Conservation (phyloP, 169 alveolate genomes). For the Besnoitia besnoiti region DNA sequence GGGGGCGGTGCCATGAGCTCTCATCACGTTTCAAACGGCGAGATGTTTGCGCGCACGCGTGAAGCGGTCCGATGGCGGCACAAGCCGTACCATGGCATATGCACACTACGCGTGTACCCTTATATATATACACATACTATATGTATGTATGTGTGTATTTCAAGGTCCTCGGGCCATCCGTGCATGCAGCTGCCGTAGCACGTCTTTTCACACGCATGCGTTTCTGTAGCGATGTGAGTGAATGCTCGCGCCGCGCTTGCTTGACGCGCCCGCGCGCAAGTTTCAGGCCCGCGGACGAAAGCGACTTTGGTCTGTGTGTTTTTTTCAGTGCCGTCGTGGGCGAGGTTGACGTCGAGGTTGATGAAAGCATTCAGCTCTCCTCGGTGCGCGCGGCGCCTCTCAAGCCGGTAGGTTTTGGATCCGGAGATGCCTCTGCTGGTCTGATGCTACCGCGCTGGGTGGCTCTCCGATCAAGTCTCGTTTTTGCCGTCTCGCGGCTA, state of each 20-base stretch:
- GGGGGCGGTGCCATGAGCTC: too few species aligned
- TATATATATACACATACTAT: not conserved
- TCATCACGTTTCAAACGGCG: too few species aligned
- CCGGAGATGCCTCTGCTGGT: too few species aligned
- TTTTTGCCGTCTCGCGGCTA: too few species aligned
- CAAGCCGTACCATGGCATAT: too few species aligned
- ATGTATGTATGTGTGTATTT: conserved; percentile 35
- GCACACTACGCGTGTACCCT: not conserved
- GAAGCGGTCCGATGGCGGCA: too few species aligned
- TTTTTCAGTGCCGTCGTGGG: conserved; percentile 74
- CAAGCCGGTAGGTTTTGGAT: conserved; percentile 73
- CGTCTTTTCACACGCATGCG: not conserved
- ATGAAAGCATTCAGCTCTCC: conserved; percentile 69
- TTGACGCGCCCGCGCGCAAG: too few species aligned
- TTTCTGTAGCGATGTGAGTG: too few species aligned
- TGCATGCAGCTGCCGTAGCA: not conserved
- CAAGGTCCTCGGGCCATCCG: not conserved
- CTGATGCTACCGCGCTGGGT: too few species aligned
- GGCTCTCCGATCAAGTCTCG: too few species aligned
- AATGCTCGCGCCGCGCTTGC: too few species aligned
- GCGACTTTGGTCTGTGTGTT: not conserved
- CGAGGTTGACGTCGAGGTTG: conserved; percentile 78
- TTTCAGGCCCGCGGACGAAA: not conserved
- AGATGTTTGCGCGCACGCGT: too few species aligned
- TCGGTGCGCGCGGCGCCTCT: conserved; percentile 77